These are phyloP conservation scores for Pythium coloratum DNA, from an alignment of 352 stramenopile species.

Conservation along the genomic window DNA sequence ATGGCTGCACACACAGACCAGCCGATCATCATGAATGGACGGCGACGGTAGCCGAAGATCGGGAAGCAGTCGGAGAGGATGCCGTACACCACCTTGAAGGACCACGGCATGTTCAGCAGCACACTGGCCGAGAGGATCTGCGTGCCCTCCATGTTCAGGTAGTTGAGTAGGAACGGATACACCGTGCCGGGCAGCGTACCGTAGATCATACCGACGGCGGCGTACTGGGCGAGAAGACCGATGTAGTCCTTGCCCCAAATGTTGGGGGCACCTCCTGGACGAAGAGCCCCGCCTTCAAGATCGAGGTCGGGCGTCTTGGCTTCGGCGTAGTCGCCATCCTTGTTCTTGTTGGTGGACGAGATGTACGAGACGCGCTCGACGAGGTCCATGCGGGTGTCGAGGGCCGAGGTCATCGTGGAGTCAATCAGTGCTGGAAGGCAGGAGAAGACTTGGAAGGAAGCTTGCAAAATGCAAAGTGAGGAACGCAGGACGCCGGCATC, in stretches of 20 bases:
- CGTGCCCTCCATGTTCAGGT: constrained; percentile 3
- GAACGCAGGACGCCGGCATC: not conserved
- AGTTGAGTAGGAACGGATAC: constrained; percentile 1
- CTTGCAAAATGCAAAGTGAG: not conserved
- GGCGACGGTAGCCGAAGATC: constrained; percentile 3
- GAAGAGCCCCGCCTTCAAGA: not conserved
- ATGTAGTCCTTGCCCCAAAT: constrained; percentile 3
- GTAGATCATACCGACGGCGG: constrained; percentile 2
- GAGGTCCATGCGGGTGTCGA: constrained; percentile 4
- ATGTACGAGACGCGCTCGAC: constrained; percentile 3
- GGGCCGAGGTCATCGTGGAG: not conserved
- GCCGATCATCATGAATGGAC: not conserved
- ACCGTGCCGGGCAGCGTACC: not conserved
- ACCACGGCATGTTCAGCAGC: not conserved
- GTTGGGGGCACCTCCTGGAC: not conserved
- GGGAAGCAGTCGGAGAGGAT: constrained; percentile 1
- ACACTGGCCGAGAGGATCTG: constrained; percentile 1
- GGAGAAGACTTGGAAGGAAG: not conserved
- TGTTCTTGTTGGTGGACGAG: not conserved
- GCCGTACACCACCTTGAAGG: not conserved
- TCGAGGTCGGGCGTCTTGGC: not conserved
- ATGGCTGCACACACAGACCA: not conserved
- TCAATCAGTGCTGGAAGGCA: not conserved
- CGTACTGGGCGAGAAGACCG: not conserved
- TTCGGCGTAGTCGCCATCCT: not conserved